Conservation (phyloP, 306 rosid genomes). For the Cicer judaicum region DNA sequence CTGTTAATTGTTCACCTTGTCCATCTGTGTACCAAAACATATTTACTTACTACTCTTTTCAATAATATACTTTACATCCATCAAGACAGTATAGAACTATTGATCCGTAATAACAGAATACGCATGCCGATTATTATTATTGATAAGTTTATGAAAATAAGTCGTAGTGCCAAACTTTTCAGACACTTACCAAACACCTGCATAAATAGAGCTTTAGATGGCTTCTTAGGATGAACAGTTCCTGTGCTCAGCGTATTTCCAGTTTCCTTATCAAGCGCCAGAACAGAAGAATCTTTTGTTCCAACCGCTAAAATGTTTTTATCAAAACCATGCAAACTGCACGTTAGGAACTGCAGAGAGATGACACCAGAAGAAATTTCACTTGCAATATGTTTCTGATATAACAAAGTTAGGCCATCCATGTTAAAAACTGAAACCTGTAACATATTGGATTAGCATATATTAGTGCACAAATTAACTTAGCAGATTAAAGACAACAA, state of each 20-base stretch:
- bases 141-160: background rate
- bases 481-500: conserved; percentile 23
- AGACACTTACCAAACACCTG: conserved; percentile 74
- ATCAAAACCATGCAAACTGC: conserved; percentile 80
- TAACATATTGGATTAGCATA: conserved; percentile 34
- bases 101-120: conserved; percentile 25
- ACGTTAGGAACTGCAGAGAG: conserved; percentile 74
- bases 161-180: conserved; percentile 33
- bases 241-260: conserved; percentile 62
- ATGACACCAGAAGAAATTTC: conserved; percentile 75
- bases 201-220: conserved; percentile 82
- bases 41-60: conserved; percentile 12
- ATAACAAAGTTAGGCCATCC: conserved; percentile 68
- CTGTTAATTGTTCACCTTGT: conserved; percentile 47
- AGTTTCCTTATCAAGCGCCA: conserved; percentile 75
- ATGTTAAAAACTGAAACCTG: conserved; percentile 83
- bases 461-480: conserved; percentile 24
- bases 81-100: conserved; percentile 23
- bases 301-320: conserved; percentile 70
- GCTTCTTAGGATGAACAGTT: conserved; percentile 86
- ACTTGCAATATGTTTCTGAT: conserved; percentile 75
- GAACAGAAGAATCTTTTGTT: conserved; percentile 83
- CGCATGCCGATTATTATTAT: background rate
- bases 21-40: conserved; percentile 56
- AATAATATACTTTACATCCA: conserved; percentile 38